These are phyloP conservation scores for Cladosporium sp. DNA, from an alignment of 2,329 filamentous ascomycete genomes.

Conservation along the genomic window DNA sequence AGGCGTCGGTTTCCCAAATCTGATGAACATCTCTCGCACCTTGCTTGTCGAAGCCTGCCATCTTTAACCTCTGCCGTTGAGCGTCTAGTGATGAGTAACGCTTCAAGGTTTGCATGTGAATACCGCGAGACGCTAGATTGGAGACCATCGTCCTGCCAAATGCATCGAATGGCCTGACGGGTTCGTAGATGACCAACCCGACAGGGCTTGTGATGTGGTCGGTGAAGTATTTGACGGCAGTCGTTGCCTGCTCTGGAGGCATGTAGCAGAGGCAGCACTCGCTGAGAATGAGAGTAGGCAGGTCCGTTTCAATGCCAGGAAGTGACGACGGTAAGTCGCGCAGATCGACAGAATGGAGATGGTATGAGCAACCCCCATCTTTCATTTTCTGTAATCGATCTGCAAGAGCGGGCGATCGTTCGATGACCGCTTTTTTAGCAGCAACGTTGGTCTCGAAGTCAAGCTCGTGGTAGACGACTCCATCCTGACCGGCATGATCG, in stretches of 20 bases:
- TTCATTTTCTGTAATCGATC: conserved; percentile 16
- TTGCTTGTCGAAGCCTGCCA: conserved; percentile 58
- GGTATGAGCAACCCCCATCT: conserved; percentile 38
- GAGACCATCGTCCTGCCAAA: conserved; percentile 91
- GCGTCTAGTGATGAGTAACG: conserved; percentile 61
- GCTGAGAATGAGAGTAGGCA: conserved; percentile 81
- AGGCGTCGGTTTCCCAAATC: conserved; percentile 62
- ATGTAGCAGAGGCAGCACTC: conserved; percentile 96
- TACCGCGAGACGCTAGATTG: conserved; percentile 76
- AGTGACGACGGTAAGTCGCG: conserved; percentile 47
- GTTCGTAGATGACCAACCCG: conserved; percentile 77
- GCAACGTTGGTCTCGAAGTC: conserved; percentile 69
- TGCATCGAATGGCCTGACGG: conserved; percentile 72
- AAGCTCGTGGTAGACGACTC: conserved; percentile 78
- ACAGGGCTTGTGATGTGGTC: conserved; percentile 38
- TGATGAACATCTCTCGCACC: conserved; percentile 55
- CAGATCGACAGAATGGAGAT: conserved; percentile 59
- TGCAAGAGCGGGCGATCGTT: conserved; percentile 19
- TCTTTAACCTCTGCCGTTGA: conserved; percentile 60
- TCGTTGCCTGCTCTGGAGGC: conserved; percentile 54
- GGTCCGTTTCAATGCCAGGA: conserved; percentile 43
- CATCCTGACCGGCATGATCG: conserved; percentile 22
- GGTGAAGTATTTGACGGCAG: conserved; percentile 35
- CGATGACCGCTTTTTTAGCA: conserved; percentile 22
- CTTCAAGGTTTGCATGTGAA: conserved; percentile 76